Evolutionary conservation across 805 yeast species (phyloP).

Genomic region (Myxozyma kluyveri): DNA sequence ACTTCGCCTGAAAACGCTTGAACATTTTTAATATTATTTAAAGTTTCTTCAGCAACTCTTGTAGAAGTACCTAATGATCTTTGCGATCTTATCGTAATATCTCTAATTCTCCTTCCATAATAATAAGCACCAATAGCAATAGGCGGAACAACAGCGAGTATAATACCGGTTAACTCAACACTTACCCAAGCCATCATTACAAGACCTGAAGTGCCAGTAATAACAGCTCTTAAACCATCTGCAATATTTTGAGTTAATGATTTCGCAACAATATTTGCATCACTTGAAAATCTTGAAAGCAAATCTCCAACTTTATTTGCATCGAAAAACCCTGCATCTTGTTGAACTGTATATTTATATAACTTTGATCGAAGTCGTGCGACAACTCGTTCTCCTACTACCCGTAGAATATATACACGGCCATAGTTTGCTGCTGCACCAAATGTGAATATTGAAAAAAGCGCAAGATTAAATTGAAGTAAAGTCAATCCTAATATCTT

Average conservation of each 20-base stretch:
- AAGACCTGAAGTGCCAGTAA: slow-evolving; percentile 81
- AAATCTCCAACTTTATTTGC: slow-evolving; percentile 87
- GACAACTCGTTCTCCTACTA: slow-evolving; percentile 83
- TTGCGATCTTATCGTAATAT: slow-evolving; percentile 71
- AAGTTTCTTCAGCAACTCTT: slow-evolving; percentile 86
- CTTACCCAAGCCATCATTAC: slow-evolving; percentile 90
- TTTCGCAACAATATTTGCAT: slow-evolving; percentile 81
- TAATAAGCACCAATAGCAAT: slow-evolving; percentile 72
- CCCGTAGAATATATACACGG: slow-evolving; percentile 66
- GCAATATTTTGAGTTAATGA: slow-evolving; percentile 84
- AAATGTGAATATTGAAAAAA: slow-evolving; percentile 49
- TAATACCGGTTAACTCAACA: slow-evolving; percentile 72
- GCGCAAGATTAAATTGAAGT: slow-evolving; percentile 56
- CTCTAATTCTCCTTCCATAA: slow-evolving; percentile 77
- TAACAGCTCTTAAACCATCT: slow-evolving; percentile 79
- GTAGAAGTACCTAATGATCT: slow-evolving; percentile 81
- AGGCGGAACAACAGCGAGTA: slow-evolving; percentile 80
- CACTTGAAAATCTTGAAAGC: slow-evolving; percentile 82
- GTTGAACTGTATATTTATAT: slow-evolving; percentile 70
- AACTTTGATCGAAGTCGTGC: slow-evolving; percentile 78
- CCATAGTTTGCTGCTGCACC: slow-evolving; percentile 83
- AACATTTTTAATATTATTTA: slow-evolving; percentile 78
- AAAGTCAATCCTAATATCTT: slow-evolving; percentile 57
- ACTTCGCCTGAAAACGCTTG: slow-evolving; percentile 87
- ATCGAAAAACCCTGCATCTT: slow-evolving; percentile 87